Conservation (phyloP, 805 yeast species). For the Sugiyamaella marilandica region DNA sequence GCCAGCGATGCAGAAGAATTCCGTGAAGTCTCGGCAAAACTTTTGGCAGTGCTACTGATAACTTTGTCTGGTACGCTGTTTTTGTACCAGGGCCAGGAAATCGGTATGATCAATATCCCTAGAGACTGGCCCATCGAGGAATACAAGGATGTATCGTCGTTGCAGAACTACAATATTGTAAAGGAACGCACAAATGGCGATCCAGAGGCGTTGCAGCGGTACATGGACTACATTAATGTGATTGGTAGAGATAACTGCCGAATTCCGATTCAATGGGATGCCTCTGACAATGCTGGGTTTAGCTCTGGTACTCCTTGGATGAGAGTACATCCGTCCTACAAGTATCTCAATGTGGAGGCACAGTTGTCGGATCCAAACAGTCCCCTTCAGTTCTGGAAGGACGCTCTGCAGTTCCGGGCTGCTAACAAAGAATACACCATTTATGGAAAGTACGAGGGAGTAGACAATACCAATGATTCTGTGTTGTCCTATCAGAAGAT, state of each 20-base stretch:
- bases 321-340: constrained; percentile 45
- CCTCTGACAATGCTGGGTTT: constrained; percentile 43
- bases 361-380: constrained; percentile 45
- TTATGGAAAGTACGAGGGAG: constrained; percentile 42
- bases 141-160: constrained; percentile 46
- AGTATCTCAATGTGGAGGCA: constrained; percentile 43
- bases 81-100: constrained; percentile 58
- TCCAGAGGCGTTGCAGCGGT: constrained; percentile 6
- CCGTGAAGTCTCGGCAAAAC: constrained; percentile 42
- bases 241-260: constrained; percentile 50
- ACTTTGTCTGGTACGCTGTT: constrained; percentile 51
- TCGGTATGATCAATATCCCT: constrained; percentile 51
- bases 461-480: constrained; percentile 41
- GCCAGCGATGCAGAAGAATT: constrained; percentile 34
- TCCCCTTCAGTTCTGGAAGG: constrained; percentile 43
- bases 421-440: constrained; percentile 39
- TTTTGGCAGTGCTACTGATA: constrained; percentile 42
- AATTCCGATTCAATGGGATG: constrained; percentile 55
- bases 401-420: constrained; percentile 42
- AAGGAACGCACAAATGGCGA: constrained; percentile 6
- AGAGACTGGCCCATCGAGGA: constrained; percentile 40
- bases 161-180: constrained; percentile 16
- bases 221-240: constrained; percentile 22
- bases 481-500: constrained; percentile 36
- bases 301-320: constrained; percentile 47